Evolutionary conservation across 2,329 filamentous ascomycete species (phyloP).

Genomic region (Arthrobotrys entomopaga): DNA sequence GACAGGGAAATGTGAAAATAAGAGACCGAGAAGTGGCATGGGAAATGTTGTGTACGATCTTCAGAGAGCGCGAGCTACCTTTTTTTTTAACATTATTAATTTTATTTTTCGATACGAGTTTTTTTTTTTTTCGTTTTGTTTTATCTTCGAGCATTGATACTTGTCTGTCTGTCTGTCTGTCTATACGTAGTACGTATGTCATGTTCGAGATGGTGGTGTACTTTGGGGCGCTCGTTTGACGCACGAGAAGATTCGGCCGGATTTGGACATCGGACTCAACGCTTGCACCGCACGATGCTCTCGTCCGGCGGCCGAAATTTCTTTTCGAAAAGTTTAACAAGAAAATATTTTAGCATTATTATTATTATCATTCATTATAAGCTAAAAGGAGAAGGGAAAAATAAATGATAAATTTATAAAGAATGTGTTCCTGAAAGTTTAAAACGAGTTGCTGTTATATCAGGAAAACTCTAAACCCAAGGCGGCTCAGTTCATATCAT

Average conservation of each 20-base stretch:
- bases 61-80: not conserved
- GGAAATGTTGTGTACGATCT: slow-evolving; percentile 33
- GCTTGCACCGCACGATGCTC: slow-evolving; percentile 13
- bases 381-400: not conserved
- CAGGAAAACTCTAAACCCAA: not conserved
- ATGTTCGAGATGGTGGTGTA: not conserved
- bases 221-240: not conserved
- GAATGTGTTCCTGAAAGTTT: slow-evolving; percentile 45
- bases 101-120: not conserved
- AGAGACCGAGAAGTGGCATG: not conserved
- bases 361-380: too few species aligned
- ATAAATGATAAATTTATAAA: not conserved
- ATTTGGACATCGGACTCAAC: slow-evolving; percentile 38
- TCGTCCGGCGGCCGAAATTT: slow-evolving; percentile 23
- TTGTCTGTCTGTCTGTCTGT: not conserved
- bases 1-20: not conserved
- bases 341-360: too few species aligned
- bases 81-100: not conserved
- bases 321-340: not conserved
- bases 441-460: slow-evolving; percentile 13
- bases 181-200: not conserved
- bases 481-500: not conserved
- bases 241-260: slow-evolving; percentile 31
- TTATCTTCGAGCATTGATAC: too few species aligned
- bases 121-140: too few species aligned